A percentile compares a stretch with the other conserved stretches of the same genome.
Evolutionary conservation across 257 asterid species (phyloP).

Genomic region (Ajuga chamaepitys): DNA sequence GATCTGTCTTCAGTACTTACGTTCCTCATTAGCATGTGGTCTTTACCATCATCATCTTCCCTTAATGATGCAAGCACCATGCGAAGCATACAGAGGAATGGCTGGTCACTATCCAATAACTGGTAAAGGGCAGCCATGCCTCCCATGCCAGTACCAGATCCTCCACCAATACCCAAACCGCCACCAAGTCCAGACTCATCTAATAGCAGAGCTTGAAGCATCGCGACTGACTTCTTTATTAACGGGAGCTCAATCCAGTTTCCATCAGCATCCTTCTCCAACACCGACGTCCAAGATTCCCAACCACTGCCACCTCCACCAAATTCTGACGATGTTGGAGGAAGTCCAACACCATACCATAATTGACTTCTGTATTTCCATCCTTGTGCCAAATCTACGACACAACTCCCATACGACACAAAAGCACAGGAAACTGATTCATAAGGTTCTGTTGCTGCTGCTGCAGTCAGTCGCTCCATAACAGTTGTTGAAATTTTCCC

Average conservation of each 20-base stretch:
- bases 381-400: slow-evolving; percentile 79
- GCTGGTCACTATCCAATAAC: slow-evolving; percentile 96
- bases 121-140: slow-evolving; percentile 93
- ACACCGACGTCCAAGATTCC: slow-evolving; percentile 82
- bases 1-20: slow-evolving; percentile 45
- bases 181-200: slow-evolving; percentile 98
- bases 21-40: slow-evolving; percentile 57
- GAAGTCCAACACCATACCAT: slow-evolving; percentile 88
- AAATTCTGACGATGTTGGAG: slow-evolving; percentile 42
- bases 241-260: slow-evolving; percentile 93
- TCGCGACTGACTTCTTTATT: slow-evolving; percentile 76
- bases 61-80: slow-evolving; percentile 93
- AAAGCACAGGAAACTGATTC: slow-evolving; percentile 91
- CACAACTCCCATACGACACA: slow-evolving; percentile 90
- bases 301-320: slow-evolving; percentile 99
- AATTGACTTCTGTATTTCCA: slow-evolving; percentile 96
- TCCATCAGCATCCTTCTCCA: slow-evolving; percentile 86
- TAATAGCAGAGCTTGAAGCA: slow-evolving; percentile 92
- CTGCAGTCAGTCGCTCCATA: slow-evolving; percentile 91
- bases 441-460: slow-evolving; percentile 95
- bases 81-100: slow-evolving; percentile 93
- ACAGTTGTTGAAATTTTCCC: slow-evolving; percentile 78
- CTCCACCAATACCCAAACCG: slow-evolving; percentile 99
- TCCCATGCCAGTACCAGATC: slow-evolving; percentile 99
- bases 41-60: slow-evolving; percentile 91